Evolutionary conservation across 2,329 filamentous ascomycete species (phyloP), one percentile per base, ranked within the genome.

Genomic region (Monosporascus sp.): DNA sequence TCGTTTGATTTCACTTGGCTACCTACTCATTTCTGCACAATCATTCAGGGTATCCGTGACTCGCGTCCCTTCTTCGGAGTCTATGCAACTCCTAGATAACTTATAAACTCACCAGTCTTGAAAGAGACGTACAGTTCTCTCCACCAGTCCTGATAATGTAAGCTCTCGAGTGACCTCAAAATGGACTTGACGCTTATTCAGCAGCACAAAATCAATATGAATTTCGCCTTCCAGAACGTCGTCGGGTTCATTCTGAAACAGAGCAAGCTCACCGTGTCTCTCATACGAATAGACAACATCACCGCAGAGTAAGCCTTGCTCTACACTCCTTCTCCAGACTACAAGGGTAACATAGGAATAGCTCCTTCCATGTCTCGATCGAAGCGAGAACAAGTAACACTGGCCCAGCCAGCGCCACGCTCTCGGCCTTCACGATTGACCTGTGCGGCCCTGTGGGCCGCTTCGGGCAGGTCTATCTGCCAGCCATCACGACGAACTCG

Each of bases 241-340:
- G 49, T 62, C 39, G 56, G 57, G 17, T 55, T 50, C 24, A 52
- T 67, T 39, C 36, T 63, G 7, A 52, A 51, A 17, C 45, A 57
- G 25, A 64, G 63, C 59, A 55, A 58, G 47, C 37, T 67, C 20
- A 52, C 48, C 14, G 56, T 66, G 25, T 51, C 51, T 7, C 35
- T 60, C 48, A 60, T 67, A 20, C 63, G 64, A 18, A 65, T 67
- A 52, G 61, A 53, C 53, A 59, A 50, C 60, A 57, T 67, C 20
- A 63, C 62, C 35, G 60, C 67, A 55, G 57, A 64, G 65, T 64
- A 62, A 58, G 60, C 57, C 31, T 14, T 11, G 31, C 31, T 35
- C 31, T 35, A 35, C 11, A 35, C 31, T 35, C 31, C 31, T 5
- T 35, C 11, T 35, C 31, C 31, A 35, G 9, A 14, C 11, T 35